Evolutionary conservation across 2,329 filamentous ascomycete genomes (phyloP).

Genomic region (Salinomyces thailandicus): DNA sequence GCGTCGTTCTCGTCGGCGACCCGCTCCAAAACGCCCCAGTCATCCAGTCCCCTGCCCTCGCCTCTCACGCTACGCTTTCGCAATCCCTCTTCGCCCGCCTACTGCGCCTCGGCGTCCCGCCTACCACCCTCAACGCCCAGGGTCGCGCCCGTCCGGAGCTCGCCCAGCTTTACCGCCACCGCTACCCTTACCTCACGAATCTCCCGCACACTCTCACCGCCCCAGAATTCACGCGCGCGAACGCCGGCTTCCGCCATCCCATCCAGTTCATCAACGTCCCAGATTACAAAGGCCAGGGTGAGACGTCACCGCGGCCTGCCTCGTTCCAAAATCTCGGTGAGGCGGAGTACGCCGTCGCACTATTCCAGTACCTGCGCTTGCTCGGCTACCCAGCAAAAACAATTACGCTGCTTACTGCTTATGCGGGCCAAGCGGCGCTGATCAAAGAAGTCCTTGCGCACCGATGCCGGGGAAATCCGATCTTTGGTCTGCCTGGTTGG

Average conservation of each 20-base stretch:
- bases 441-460: constrained; percentile 78
- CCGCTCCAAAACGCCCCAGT: constrained; percentile 95
- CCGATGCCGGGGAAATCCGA: constrained; percentile 67
- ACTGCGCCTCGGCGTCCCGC: constrained; percentile 83
- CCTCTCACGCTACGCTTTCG: constrained; percentile 90
- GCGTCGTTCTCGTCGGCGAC: constrained; percentile 87
- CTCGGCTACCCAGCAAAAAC: constrained; percentile 76
- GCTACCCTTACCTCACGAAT: constrained; percentile 71
- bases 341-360: constrained; percentile 89
- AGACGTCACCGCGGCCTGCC: constrained; percentile 81
- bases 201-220: constrained; percentile 60
- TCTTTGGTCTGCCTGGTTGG: constrained; percentile 82
- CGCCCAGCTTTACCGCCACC: constrained; percentile 84
- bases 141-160: constrained; percentile 81
- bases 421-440: constrained; percentile 81
- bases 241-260: constrained; percentile 85
- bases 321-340: constrained; percentile 96
- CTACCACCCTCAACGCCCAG: constrained; percentile 83
- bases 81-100: constrained; percentile 90
- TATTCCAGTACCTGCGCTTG: constrained; percentile 95
- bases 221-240: constrained; percentile 67
- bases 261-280: constrained; percentile 95
- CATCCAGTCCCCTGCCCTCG: constrained; percentile 86
- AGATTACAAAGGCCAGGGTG: constrained; percentile 83
- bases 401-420: constrained; percentile 86